Conservation (phyloP, 1,284 basidiomycete species). For the Ganoderma lingzhi region DNA sequence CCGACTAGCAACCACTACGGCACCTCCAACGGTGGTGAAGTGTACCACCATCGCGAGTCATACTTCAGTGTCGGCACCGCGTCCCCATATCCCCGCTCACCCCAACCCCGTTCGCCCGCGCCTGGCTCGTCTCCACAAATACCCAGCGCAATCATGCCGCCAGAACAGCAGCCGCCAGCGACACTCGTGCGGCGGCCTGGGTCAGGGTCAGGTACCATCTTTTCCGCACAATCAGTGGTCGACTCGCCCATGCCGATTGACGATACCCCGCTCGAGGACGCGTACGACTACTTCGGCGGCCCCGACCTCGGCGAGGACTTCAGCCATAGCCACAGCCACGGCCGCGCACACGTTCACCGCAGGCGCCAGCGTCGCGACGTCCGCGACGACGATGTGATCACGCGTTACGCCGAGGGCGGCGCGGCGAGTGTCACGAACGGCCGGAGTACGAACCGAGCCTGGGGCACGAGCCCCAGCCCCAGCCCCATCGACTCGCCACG, state of each 20-base stretch:
- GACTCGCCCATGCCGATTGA: conserved; percentile 41
- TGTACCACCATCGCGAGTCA: conserved; percentile 45
- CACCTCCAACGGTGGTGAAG: conserved; percentile 36
- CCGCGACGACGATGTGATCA: conserved; percentile 33
- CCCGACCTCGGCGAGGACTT: conserved; percentile 60
- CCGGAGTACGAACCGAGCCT: conserved; percentile 34
- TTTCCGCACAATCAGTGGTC: conserved; percentile 27
- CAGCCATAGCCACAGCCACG: conserved; percentile 18
- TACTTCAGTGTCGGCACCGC: conserved; percentile 44
- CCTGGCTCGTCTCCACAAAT: conserved; percentile 34
- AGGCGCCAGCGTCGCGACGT: conserved; percentile 28
- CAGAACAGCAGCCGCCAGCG: conserved; percentile 17
- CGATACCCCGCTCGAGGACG: conserved; percentile 55
- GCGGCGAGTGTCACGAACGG: conserved; percentile 37
- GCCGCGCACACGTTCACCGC: conserved; percentile 25
- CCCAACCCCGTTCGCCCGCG: conserved; percentile 22
- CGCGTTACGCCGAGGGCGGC: conserved; percentile 38
- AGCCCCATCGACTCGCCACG: conserved; percentile 23
- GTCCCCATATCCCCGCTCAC: conserved; percentile 28
- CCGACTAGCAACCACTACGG: conserved; percentile 62
- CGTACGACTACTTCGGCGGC: conserved; percentile 70
- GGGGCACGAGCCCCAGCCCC: conserved; percentile 20
- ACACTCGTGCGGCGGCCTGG: conserved; percentile 19
- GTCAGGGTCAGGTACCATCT: conserved; percentile 26
- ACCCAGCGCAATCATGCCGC: conserved; percentile 34